Conservation (phyloP, 768 basidiomycete genomes). For the Psilocybe cubensis region DNA sequence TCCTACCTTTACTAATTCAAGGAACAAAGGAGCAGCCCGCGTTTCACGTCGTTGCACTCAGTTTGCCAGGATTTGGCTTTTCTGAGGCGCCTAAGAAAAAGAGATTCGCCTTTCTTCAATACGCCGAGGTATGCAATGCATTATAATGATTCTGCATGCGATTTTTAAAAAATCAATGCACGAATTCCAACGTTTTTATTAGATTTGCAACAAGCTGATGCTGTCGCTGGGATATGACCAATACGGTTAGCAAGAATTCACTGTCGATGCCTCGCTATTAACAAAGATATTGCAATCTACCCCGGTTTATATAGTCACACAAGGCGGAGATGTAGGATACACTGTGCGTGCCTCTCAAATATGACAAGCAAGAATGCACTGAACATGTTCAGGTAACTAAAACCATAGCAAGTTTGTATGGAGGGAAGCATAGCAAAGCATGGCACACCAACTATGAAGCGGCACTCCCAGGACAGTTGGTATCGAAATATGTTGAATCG, state of each 20-base stretch:
- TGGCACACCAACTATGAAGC: conserved; percentile 49
- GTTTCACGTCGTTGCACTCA: conserved; percentile 64
- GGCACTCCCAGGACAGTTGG: not conserved
- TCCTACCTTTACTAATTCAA: conserved; percentile 54
- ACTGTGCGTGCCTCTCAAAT: conserved; percentile 22
- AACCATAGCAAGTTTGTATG: conserved; percentile 31
- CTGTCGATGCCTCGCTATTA: not conserved
- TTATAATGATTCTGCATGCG: conserved; percentile 16
- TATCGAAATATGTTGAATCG: not conserved
- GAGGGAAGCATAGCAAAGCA: conserved; percentile 44
- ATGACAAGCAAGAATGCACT: too few relatives aligned
- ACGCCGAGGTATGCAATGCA: conserved; percentile 39
- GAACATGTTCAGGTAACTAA: conserved; percentile 26
- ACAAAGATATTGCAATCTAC: not conserved
- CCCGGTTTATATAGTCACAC: conserved; percentile 34
- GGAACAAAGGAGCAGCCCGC: conserved; percentile 47
- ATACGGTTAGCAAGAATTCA: conserved; percentile 38
- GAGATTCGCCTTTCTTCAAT: conserved; percentile 52
- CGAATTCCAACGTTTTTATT: conserved; percentile 18
- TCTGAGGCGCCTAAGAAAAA: conserved; percentile 57
- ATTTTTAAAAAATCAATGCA: conserved; percentile 57
- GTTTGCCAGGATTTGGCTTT: conserved; percentile 66
- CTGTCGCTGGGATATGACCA: conserved; percentile 50
- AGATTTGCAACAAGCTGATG: conserved; percentile 49
- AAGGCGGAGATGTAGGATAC: conserved; percentile 55